phyloP scores from a whole-genome alignment of 2,329 filamentous ascomycete genomes.

The Ophiostoma sp. region DNA sequence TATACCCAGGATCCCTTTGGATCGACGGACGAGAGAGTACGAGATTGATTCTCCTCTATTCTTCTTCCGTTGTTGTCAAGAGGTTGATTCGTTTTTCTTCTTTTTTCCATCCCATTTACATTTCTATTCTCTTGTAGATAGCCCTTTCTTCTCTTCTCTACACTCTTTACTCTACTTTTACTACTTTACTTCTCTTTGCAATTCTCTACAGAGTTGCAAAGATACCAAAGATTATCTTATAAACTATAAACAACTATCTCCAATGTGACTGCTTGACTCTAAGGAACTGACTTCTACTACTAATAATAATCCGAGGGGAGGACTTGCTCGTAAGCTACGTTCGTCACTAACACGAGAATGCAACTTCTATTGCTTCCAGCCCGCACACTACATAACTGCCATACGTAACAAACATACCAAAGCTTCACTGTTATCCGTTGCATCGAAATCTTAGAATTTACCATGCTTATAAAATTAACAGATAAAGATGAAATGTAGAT shows the following conservation, averaged over 20 bases:
- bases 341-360: background rate
- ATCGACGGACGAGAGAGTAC: background rate
- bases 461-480: background rate
- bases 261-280: background rate
- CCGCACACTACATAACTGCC: no score
- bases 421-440: no score
- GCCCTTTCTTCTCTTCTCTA: conserved; percentile 15
- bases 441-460: background rate
- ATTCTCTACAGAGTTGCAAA: background rate
- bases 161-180: background rate
- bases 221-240: background rate
- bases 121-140: conserved; percentile 7
- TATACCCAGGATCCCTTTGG: conserved; percentile 8
- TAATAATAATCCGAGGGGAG: no score
- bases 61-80: background rate
- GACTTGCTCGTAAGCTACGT: no score
- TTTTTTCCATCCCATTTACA: background rate
- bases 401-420: no score
- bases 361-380: background rate
- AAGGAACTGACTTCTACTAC: background rate
- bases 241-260: no score
- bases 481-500: background rate
- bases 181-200: background rate
- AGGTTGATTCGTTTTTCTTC: background rate
- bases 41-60: background rate